These are phyloP conservation scores for Annona squamosa DNA, from an alignment of 164 flowering plant species.

Conservation along the genomic window DNA sequence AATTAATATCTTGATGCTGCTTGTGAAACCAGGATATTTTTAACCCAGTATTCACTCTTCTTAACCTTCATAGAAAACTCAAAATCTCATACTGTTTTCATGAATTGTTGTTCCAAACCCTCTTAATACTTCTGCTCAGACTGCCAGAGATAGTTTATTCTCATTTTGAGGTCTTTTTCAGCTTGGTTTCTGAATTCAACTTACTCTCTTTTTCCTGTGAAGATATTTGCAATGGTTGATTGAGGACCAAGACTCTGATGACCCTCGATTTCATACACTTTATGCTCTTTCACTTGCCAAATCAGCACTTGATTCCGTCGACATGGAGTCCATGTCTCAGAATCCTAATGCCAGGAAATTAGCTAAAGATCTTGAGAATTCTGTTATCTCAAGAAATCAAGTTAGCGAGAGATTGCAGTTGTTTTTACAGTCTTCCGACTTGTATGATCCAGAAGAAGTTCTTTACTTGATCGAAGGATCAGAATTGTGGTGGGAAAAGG, in stretches of 20 bases:
- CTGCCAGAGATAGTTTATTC: not conserved
- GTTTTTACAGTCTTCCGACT: conserved; percentile 80
- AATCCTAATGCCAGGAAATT: conserved; percentile 16
- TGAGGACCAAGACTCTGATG: conserved; percentile 82
- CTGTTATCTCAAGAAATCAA: conserved; percentile 34
- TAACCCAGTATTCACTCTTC: not conserved
- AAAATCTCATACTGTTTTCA: not conserved
- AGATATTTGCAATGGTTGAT: conserved; percentile 96
- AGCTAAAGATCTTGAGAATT: conserved; percentile 21
- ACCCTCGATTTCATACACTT: conserved; percentile 65
- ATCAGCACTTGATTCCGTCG: conserved; percentile 58
- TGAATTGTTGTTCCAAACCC: not conserved
- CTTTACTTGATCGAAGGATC: conserved; percentile 90
- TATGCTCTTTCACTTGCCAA: conserved; percentile 92
- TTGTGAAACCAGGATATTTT: not conserved
- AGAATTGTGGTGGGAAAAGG: conserved; percentile 97
- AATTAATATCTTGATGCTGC: not conserved
- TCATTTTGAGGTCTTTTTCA: not conserved
- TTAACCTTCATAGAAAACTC: not conserved
- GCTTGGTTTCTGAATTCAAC: conserved; percentile 4
- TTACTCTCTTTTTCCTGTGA: conserved; percentile 4
- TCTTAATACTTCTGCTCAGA: not conserved
- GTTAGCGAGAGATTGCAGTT: conserved; percentile 77
- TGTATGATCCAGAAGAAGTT: conserved; percentile 90
- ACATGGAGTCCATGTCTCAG: conserved; percentile 19